Base-by-base conservation (phyloP, 805 yeast species). In the Yarrowia deformans region DNA sequence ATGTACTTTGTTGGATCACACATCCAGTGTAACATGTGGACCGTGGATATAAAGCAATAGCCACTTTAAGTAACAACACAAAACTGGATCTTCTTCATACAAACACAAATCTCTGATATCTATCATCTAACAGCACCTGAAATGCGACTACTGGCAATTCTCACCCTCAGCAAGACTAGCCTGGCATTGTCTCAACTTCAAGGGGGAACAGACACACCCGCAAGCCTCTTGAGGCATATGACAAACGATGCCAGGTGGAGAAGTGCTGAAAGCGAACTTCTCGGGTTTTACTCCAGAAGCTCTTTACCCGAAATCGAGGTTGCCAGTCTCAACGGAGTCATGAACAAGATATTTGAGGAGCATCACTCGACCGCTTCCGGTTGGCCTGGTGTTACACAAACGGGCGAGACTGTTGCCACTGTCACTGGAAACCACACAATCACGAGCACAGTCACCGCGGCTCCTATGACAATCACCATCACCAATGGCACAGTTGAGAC, bases 231-330 rank as follows among this genome's bases (percentile, higher is more conserved):
- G 55, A 34, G 39, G 39, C 37, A 34, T 23, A 34, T 34, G 55
- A 50, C 55, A 7, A 48, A 8, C 39, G 55, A 50, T 4, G 14
- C 55, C 39, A 50, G 14, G 19, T 50, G 55, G 55, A 50, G n/a
- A 50, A 50, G 55, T 8, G 55, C 55, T 3, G 55, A 50, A 19
- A 50, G 39, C 10, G 55, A 32, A 39, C 39, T n/a, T 3, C 23
- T 16, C 8, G 55, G 23, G 16, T 50, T 50, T 9, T 9, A 50
- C 29, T 32, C 55, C 3, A 7, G 39, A n/a, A 50, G 39, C 10
- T 34, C 40, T 4, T n/a, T 50, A 8, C 9, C 16, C 10, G 56
- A 34, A 35, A 12, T 5, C 10, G 40, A 34, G 29, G 19, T 50
- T 16, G 8, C 4, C 8, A 34, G 42, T 13, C 56, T 50, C 56